Percentiles rank a stretch among this genome's conserved stretches.
Conservation (phyloP, 2,329 filamentous ascomycete genomes). For the Colletotrichum tropicale region DNA sequence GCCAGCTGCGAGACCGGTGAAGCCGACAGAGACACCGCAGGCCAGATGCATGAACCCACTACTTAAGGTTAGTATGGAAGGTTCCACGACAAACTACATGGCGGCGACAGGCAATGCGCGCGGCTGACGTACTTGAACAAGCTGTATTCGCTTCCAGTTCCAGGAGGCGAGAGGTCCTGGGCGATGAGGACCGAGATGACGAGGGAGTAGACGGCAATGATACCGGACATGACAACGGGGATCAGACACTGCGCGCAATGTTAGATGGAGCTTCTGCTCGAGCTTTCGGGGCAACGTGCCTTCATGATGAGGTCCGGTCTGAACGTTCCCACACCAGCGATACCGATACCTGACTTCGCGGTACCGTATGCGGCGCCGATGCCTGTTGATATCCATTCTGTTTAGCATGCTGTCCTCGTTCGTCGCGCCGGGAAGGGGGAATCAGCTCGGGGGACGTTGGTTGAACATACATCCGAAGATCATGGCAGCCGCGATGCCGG, state of each 20-base stretch:
- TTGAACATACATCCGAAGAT: constrained; percentile 74
- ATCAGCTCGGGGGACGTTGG: constrained; percentile 29
- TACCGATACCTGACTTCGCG: constrained; percentile 87
- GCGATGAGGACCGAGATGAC: constrained; percentile 97
- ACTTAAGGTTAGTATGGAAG: constrained; percentile 19
- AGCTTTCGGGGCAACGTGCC: constrained; percentile 48
- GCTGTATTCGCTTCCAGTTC: constrained; percentile 68
- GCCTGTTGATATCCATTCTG: constrained; percentile 39
- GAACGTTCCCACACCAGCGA: constrained; percentile 84
- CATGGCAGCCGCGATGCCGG: constrained; percentile 81
- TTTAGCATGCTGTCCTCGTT: constrained; percentile 1
- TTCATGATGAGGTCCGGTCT: constrained; percentile 91
- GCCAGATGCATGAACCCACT: constrained; percentile 94
- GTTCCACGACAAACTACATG: background rate
- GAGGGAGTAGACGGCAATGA: constrained; percentile 96
- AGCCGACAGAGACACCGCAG: constrained; percentile 86
- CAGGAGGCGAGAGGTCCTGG: constrained; percentile 80
- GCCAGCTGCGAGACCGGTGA: constrained; percentile 91
- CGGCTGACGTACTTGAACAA: constrained; percentile 73
- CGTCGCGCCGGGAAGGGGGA: constrained; percentile 16
- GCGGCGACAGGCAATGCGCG: background rate
- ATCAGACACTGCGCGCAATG: constrained; percentile 69
- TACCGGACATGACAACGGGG: constrained; percentile 97
- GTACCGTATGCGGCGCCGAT: constrained; percentile 85
- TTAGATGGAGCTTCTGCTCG: background rate